Conservation (phyloP, 169 alveolate species). For the Plasmodium inui region DNA sequence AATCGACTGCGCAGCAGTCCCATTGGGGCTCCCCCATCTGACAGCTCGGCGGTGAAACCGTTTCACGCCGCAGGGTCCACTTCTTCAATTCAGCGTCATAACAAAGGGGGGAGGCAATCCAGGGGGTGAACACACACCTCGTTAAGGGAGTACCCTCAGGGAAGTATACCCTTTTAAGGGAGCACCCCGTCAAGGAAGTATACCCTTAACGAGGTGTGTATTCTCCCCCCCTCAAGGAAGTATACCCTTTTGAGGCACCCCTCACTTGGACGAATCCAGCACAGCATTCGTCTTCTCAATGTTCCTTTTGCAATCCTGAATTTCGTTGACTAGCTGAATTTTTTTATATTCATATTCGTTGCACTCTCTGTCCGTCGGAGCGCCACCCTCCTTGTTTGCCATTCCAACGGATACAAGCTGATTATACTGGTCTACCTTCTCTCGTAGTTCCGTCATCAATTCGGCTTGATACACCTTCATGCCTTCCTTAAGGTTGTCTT, state of each 20-base stretch:
- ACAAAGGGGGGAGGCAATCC: no score
- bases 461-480: constrained; percentile 27
- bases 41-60: no score
- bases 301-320: constrained; percentile 18
- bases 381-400: not conserved
- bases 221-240: no score
- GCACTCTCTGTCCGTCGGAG: not conserved
- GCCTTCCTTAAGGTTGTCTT: constrained; percentile 31
- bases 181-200: no score
- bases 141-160: not conserved
- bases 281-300: constrained; percentile 32
- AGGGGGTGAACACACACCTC: not conserved
- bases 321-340: constrained; percentile 48
- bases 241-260: not conserved
- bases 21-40: no score
- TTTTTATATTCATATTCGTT: constrained; percentile 15
- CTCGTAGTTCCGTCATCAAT: constrained; percentile 10
- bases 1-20: no score
- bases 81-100: no score
- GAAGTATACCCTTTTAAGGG: no score
- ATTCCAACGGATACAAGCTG: not conserved
- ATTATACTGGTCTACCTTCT: constrained; percentile 30
- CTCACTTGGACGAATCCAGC: constrained; percentile 15
- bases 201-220: no score
- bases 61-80: no score